phyloP scores from a whole-genome alignment of 1,284 basidiomycete species.

The Ganoderma lingzhi region DNA sequence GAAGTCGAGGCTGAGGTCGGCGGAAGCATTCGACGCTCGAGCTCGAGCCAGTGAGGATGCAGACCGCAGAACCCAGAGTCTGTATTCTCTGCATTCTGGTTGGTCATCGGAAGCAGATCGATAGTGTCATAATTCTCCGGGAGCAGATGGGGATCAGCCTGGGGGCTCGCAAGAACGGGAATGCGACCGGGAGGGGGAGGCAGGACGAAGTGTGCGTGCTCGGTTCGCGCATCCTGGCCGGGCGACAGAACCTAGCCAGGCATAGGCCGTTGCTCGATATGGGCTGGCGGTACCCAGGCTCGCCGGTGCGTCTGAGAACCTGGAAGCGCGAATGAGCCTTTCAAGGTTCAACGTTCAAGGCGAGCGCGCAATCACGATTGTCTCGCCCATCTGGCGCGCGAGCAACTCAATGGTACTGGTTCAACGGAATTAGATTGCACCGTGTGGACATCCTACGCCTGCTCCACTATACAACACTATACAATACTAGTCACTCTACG shows the following conservation, averaged over 20 bases:
- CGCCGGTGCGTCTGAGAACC: conserved; percentile 29
- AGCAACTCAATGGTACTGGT: neutral
- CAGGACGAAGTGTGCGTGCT: conserved; percentile 17
- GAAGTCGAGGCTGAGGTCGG: conserved; percentile 2
- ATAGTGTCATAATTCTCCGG: neutral
- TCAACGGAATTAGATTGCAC: conserved; percentile 21
- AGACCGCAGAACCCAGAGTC: neutral
- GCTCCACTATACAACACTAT: neutral
- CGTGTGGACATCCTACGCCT: neutral
- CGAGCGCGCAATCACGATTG: conserved; percentile 5
- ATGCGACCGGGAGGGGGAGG: neutral
- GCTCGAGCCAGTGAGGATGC: neutral
- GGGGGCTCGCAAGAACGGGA: neutral
- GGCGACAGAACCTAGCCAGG: conserved; percentile 21
- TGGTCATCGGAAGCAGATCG: neutral
- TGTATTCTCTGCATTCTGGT: neutral
- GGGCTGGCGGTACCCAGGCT: conserved; percentile 29
- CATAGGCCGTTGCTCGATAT: conserved; percentile 30
- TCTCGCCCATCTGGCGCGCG: conserved; percentile 7
- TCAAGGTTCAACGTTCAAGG: neutral
- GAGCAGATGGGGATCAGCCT: neutral
- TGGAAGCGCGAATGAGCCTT: conserved; percentile 17
- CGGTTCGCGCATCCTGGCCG: conserved; percentile 23
- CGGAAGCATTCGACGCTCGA: neutral
- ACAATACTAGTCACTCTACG: conserved; percentile 2